phyloP scores from a whole-genome alignment of 306 rosid species.

The Hippophae gyantsensis region DNA sequence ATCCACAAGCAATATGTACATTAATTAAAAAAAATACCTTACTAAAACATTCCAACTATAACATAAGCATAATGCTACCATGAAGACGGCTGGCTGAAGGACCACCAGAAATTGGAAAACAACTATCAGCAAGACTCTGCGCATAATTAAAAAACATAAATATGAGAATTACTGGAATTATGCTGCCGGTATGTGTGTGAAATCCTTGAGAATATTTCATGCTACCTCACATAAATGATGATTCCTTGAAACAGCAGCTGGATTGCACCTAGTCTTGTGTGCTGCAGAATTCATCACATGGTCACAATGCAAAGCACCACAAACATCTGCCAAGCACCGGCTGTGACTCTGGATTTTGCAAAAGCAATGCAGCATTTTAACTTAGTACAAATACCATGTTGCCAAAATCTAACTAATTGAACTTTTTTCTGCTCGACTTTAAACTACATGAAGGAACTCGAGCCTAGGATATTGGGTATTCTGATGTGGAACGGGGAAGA shows the following conservation, averaged over 20 bases:
- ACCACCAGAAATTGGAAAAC: constrained; percentile 56
- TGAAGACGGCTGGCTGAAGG: constrained; percentile 61
- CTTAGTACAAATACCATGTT: not conserved
- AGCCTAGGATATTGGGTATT: not conserved
- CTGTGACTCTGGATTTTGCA: constrained; percentile 51
- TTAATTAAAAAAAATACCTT: not conserved
- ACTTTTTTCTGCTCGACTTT: not conserved
- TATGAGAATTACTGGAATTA: constrained; percentile 3
- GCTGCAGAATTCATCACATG: constrained; percentile 31
- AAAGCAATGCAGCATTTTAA: constrained; percentile 11
- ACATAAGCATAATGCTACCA: constrained; percentile 32
- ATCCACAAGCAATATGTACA: constrained; percentile 16
- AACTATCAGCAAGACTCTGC: constrained; percentile 58
- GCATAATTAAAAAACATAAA: constrained; percentile 16
- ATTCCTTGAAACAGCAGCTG: constrained; percentile 65
- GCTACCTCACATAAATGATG: constrained; percentile 74
- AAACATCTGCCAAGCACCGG: constrained; percentile 64
- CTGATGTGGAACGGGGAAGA: too few relatives aligned
- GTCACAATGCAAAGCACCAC: constrained; percentile 79
- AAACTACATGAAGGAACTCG: not conserved
- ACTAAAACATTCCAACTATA: constrained; percentile 13
- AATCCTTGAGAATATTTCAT: not conserved
- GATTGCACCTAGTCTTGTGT: constrained; percentile 61
- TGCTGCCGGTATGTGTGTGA: constrained; percentile 11
- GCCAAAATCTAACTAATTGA: not conserved